Evolutionary conservation across 441 rosid species (phyloP), one percentile per base, ranked within the genome.

Genomic region (Corymbia citriodora): DNA sequence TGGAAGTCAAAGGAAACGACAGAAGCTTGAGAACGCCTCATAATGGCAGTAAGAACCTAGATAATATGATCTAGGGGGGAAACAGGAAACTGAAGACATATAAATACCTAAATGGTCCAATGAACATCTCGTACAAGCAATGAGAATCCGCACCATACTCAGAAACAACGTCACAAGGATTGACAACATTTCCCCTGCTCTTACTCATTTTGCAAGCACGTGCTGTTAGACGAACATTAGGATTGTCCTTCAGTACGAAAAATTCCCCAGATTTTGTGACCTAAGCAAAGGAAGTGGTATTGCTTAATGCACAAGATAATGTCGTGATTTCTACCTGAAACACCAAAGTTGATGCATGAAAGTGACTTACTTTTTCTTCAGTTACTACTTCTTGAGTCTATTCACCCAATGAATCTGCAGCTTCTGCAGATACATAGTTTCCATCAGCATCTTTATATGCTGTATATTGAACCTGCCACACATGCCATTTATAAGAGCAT

Each of bases 111-210:
- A 98, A 96, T 55, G 99, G 99, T 92, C 99, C 99, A 98, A 98
- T 96, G 95, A 98, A 97, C 99, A 98, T 98, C 92, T 98, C 99
- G 89, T 98, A 98, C 61, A 98, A 92, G 52, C 99, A 95, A 90
- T 97, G 97, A 92, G 99, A 97, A 93, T 98, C 99, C 54, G 99
- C 99, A 91, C 99, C 99, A 89, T 95, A 95, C 93, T 95, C 97
- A 40, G 89, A 93, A 90, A 96, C 96, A 90, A 98, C 97, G 90
- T 98, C 99, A 92, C 97, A 99, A 68, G 99, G 99, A 92, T 97
- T 98, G 90, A 98, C 96, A n/a, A 97, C 99, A 92, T 98, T 98
- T 90, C 99, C 99, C 94, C 98, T 95, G 92, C 99, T 97, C 95
- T 97, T 98, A 93, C 99, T 96, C 99, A 97, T 98, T 93, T 98